Conservation (phyloP, 2,329 filamentous ascomycete species). For the Lecanicillium sp. region DNA sequence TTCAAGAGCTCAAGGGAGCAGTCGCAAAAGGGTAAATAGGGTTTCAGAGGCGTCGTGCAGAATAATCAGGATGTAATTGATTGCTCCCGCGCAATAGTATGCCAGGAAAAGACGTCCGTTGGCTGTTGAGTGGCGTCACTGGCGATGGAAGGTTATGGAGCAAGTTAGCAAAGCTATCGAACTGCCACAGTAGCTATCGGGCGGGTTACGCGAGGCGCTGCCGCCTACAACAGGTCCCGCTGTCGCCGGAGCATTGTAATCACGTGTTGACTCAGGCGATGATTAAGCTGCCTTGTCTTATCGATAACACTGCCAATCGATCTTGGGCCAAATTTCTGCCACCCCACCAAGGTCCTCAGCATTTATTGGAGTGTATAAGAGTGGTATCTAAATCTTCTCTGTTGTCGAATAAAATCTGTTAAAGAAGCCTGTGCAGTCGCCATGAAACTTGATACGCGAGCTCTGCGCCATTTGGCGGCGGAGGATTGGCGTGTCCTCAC, state of each 20-base stretch:
- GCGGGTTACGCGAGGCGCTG: constrained; percentile 38
- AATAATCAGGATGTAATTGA: constrained; percentile 7
- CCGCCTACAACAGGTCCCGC: constrained; percentile 26
- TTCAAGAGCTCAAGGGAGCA: neutral
- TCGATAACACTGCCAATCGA: constrained; percentile 12
- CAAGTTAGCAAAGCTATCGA: constrained; percentile 27
- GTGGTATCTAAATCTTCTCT: no score
- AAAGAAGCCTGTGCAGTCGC: constrained; percentile 11
- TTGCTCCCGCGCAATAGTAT: no score
- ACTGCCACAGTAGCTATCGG: constrained; percentile 16
- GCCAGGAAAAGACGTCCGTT: no score
- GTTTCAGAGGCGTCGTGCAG: constrained; percentile 5
- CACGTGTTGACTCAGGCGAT: constrained; percentile 20
- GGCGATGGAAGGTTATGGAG: constrained; percentile 29
- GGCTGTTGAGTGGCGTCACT: constrained; percentile 1
- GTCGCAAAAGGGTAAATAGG: neutral
- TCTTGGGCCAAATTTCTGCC: constrained; percentile 19
- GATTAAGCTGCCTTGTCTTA: constrained; percentile 12
- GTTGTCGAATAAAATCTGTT: neutral
- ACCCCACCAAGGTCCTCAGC: constrained; percentile 9
- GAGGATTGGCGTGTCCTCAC: constrained; percentile 96
- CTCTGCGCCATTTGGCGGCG: constrained; percentile 80
- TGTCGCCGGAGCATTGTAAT: constrained; percentile 18
- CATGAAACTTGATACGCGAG: constrained; percentile 95
- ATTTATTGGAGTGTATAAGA: no score